Evolutionary conservation across 345 rosid genomes (phyloP).

Genomic region (Linum trigynum): DNA sequence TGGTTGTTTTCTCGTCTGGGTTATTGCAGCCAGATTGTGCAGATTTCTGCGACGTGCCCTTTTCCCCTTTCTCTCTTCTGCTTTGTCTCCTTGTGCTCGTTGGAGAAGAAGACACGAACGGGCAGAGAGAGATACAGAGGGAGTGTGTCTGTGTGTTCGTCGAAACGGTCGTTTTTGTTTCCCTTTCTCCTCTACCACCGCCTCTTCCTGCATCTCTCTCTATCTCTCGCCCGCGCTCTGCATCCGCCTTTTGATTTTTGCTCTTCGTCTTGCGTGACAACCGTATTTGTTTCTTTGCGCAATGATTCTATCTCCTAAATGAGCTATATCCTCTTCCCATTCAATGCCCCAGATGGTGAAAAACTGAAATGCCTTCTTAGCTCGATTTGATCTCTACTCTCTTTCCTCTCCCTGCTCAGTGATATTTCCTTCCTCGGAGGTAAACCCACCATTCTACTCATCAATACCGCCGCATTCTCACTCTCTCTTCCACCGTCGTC

Average conservation of each 20-base stretch:
- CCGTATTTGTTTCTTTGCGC: not conserved
- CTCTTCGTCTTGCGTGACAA: not conserved
- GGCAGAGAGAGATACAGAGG: not conserved
- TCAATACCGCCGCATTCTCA: not conserved
- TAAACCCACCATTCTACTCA: not conserved
- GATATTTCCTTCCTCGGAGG: not conserved
- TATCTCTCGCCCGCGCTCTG: not conserved
- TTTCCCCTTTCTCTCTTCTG: not conserved
- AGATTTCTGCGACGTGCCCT: not conserved
- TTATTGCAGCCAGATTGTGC: not conserved
- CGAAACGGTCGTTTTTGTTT: not conserved
- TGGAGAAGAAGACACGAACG: not conserved
- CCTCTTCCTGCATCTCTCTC: not conserved
- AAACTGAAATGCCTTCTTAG: conserved; percentile 1
- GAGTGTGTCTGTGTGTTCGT: not conserved
- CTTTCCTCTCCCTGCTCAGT: not conserved
- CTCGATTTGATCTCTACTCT: not conserved
- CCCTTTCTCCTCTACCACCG: not conserved
- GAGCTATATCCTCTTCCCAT: not conserved
- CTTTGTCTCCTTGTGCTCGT: not conserved
- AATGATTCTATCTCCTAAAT: not conserved
- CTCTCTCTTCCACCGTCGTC: not conserved
- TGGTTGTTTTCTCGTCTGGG: not conserved
- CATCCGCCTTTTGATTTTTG: not conserved
- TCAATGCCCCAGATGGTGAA: not conserved